Conservation (phyloP, 331 rosid species). For the Saraca asoca region DNA sequence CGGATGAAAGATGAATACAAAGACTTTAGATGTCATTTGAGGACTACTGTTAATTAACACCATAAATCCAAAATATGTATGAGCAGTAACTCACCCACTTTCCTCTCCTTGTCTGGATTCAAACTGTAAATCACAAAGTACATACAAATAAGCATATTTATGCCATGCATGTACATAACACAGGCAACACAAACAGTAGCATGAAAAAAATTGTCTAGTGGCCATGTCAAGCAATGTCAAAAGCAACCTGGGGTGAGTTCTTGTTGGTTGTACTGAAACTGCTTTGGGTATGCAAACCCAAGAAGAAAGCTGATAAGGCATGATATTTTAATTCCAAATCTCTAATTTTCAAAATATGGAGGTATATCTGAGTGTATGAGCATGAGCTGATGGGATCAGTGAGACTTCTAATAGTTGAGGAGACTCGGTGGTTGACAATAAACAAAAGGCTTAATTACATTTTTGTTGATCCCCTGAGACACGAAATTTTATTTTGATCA, state of each 20-base stretch:
- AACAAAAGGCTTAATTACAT: no score
- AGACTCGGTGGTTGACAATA: background rate
- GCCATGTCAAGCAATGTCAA: background rate
- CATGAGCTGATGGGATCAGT: background rate
- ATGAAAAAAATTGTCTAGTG: background rate
- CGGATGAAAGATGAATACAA: background rate
- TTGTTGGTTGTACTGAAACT: slow-evolving; percentile 34
- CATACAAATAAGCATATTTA: background rate
- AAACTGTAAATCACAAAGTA: slow-evolving; percentile 32
- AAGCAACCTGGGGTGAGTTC: slow-evolving; percentile 40
- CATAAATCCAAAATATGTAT: background rate
- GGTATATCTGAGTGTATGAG: background rate
- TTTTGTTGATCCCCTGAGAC: no score
- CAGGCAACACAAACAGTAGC: background rate
- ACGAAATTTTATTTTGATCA: no score
- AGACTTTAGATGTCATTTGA: background rate
- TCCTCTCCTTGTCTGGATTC: slow-evolving; percentile 34
- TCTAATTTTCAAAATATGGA: background rate
- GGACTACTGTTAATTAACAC: background rate
- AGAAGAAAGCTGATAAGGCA: slow-evolving; percentile 35
- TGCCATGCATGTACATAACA: background rate
- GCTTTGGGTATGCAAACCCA: slow-evolving; percentile 37
- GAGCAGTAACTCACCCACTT: slow-evolving; percentile 38
- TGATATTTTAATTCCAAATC: background rate
- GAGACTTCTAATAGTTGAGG: slow-evolving; percentile 9